Evolutionary conservation across 2,329 filamentous ascomycete species (phyloP), one percentile per base, ranked within the genome.

Genomic region (Ophiocordyceps camponoti-leonardi): DNA sequence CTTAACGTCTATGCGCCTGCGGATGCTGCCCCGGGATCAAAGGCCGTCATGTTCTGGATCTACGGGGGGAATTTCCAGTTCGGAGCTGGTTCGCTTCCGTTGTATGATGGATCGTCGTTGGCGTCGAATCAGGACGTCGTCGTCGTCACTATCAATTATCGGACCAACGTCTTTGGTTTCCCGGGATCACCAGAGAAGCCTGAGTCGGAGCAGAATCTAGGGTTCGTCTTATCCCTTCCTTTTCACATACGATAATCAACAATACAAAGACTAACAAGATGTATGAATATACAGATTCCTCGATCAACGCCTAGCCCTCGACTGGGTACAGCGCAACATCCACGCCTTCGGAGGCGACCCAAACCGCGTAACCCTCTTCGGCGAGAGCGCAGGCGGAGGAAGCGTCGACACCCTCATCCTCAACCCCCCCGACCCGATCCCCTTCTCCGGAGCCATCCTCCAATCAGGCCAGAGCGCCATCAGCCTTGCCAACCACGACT

Each of bases 271-370:
- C 35, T 39, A 16, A 39, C 16, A 18, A 18, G 18, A 31, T 4
- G 13, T 12, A 2, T 14, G 6, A 4, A 26, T n/a, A 28, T 35
- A 35, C 18, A 43, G 42, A 1, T 31, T 44, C 20, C 35, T 44
- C 6, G 77, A 81, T 49, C 75, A 79, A 51, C 61, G 73, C 20
- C 57, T 75, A 0, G 75, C 67, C 0, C 58, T 81, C 16, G 50
- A 78, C 49, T 81, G 77, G 77, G 65, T 77, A 0, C 68, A 70
- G n/a, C 69, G 74, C 47, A 78, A 81, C 47, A 78, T 81, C 43
- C 67, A 61, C 1, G 63, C 68, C 1, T 83, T 83, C 53, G 79
- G 79, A 1, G 79, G 79, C 2, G 76, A 81, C 53, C 72, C 75
- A 0, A 56, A 59, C 0, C 74, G 72, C 48, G 74, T 80, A 5